A percentile compares a stretch with the other conserved stretches of the same genome.
phyloP scores from a whole-genome alignment of 306 rosid genomes.

The Morella rubra region DNA sequence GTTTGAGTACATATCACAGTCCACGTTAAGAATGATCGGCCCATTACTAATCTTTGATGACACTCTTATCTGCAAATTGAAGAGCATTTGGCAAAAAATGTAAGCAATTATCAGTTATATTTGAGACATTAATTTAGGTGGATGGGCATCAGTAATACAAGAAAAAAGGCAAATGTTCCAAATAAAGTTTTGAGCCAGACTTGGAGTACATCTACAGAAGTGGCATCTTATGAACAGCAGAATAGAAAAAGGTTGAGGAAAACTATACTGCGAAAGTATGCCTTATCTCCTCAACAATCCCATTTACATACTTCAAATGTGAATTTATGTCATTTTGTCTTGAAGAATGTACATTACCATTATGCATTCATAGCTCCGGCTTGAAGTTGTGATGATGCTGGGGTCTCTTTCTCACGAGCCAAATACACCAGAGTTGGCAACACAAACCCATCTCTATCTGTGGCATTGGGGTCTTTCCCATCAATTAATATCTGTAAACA shows the following conservation, averaged over 20 bases:
- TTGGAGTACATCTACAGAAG: too few relatives aligned
- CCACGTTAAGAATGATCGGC: slow-evolving; percentile 64
- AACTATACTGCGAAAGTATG: too few relatives aligned
- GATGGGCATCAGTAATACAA: too few relatives aligned
- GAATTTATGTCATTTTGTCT: too few relatives aligned
- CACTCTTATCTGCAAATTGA: slow-evolving; percentile 73
- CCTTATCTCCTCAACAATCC: too few relatives aligned
- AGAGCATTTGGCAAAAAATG: neutral
- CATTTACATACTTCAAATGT: too few relatives aligned
- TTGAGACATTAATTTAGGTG: too few relatives aligned
- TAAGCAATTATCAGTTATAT: too few relatives aligned
- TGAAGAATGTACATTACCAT: slow-evolving; percentile 41
- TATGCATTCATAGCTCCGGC: slow-evolving; percentile 88
- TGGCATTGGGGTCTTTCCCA: slow-evolving; percentile 45
- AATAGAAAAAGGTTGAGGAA: too few relatives aligned
- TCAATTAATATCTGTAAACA: slow-evolving; percentile 58
- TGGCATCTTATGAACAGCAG: too few relatives aligned
- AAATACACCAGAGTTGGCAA: slow-evolving; percentile 76
- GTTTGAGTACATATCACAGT: slow-evolving; percentile 76
- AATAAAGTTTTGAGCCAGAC: too few relatives aligned
- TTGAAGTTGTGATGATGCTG: slow-evolving; percentile 69
- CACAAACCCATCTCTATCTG: slow-evolving; percentile 48
- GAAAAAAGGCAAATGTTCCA: too few relatives aligned
- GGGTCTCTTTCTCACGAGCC: slow-evolving; percentile 85
- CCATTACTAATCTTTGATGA: slow-evolving; percentile 84